A percentile compares a stretch with the other conserved stretches of the same genome.
Conservation (phyloP, 2,329 filamentous ascomycete species). For the Ramichloridium luteum region DNA sequence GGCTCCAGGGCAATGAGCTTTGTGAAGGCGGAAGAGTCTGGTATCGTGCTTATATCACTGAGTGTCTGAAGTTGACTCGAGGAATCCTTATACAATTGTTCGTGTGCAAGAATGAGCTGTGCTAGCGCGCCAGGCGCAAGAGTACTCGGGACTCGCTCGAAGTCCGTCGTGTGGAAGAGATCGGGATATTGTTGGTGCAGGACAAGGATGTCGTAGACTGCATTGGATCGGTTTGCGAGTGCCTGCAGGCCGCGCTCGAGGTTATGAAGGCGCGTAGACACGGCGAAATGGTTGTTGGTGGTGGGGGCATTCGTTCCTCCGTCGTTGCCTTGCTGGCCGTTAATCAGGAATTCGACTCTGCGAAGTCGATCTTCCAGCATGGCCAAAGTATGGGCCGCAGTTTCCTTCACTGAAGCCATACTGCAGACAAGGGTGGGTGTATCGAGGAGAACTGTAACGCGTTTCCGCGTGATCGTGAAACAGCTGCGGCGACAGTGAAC, state of each 20-base stretch:
- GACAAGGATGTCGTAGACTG: slow-evolving; percentile 29
- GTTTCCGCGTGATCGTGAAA: too few species aligned
- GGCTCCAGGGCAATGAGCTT: slow-evolving; percentile 47
- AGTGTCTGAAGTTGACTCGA: slow-evolving; percentile 34
- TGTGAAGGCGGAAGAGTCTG: slow-evolving; percentile 33
- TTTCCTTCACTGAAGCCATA: slow-evolving; percentile 8
- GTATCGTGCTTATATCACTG: slow-evolving; percentile 31
- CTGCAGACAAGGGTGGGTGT: background rate
- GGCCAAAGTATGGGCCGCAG: slow-evolving; percentile 25
- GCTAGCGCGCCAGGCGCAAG: slow-evolving; percentile 17
- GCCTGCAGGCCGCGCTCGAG: slow-evolving; percentile 24
- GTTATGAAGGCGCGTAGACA: slow-evolving; percentile 13
- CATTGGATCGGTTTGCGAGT: slow-evolving; percentile 28
- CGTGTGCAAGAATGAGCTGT: slow-evolving; percentile 33
- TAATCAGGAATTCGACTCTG: slow-evolving; percentile 32
- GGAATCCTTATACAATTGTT: slow-evolving; percentile 29
- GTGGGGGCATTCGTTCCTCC: slow-evolving; percentile 2
- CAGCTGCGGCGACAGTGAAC: too few species aligned
- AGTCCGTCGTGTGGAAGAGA: slow-evolving; percentile 20
- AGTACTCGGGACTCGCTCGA: slow-evolving; percentile 13
- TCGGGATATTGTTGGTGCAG: slow-evolving; percentile 31
- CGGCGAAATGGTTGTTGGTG: slow-evolving; percentile 2
- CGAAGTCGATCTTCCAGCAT: slow-evolving; percentile 35
- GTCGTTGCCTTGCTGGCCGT: slow-evolving; percentile 21
- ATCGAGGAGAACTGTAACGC: too few species aligned